Percentiles rank a stretch among this genome's conserved stretches.
Conservation (phyloP, 306 rosid genomes). For the Acmispon strigosus region DNA sequence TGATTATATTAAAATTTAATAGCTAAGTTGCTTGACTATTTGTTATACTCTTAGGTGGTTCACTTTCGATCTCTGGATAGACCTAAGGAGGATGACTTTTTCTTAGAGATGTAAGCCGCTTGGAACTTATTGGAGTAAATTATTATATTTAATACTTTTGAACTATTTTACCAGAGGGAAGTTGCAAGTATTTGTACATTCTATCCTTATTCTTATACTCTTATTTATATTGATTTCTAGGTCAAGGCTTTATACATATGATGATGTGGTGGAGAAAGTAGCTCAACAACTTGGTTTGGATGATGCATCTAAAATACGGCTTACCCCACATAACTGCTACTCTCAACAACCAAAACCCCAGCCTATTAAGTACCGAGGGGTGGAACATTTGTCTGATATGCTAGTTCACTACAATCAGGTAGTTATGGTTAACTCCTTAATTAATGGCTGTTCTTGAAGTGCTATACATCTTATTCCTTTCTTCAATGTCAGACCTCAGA, state of each 20-base stretch:
- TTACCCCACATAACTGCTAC: slow-evolving; percentile 81
- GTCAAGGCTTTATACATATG: slow-evolving; percentile 74
- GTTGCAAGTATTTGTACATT: background rate
- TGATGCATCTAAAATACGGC: slow-evolving; percentile 75
- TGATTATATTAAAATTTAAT: slow-evolving; percentile 1
- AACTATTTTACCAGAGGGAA: background rate
- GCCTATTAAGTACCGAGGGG: slow-evolving; percentile 74
- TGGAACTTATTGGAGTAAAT: background rate
- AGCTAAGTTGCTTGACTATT: slow-evolving; percentile 3
- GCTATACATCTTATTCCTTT: slow-evolving; percentile 14
- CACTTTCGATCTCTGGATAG: slow-evolving; percentile 74
- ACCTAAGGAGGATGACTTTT: slow-evolving; percentile 81
- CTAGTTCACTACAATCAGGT: slow-evolving; percentile 87
- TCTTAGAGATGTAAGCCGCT: slow-evolving; percentile 61
- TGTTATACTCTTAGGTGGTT: slow-evolving; percentile 53
- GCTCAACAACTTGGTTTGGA: slow-evolving; percentile 78
- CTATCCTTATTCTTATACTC: slow-evolving; percentile 5
- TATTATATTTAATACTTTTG: background rate
- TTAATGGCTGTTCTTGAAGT: slow-evolving; percentile 1
- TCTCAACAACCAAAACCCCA: slow-evolving; percentile 88
- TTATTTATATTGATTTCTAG: slow-evolving; percentile 24
- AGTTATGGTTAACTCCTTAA: slow-evolving; percentile 9
- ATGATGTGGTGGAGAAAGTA: slow-evolving; percentile 75
- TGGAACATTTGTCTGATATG: slow-evolving; percentile 77
- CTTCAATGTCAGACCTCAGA: slow-evolving; percentile 62